These are phyloP conservation scores for Zelopaecilomyces penicillatus DNA, from an alignment of 2,329 filamentous ascomycete genomes.

Conservation along the genomic window DNA sequence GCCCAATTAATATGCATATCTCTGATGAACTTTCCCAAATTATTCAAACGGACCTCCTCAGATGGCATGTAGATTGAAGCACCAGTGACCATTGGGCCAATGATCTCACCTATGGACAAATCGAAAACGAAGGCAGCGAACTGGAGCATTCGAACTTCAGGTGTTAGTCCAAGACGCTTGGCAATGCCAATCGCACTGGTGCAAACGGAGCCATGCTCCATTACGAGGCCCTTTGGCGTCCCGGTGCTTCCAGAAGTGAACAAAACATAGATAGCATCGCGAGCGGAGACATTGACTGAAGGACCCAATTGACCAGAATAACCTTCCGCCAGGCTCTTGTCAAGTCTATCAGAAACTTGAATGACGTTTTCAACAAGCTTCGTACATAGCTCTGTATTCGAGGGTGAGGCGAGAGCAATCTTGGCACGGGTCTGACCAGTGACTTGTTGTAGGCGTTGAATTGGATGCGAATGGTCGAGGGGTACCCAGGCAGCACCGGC, in stretches of 20 bases:
- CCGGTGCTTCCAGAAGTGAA: constrained; percentile 14
- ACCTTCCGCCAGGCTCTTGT: too few species aligned
- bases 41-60: constrained; percentile 4
- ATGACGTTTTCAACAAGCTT: too few species aligned
- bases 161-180: not conserved
- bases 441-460: constrained; percentile 5
- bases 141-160: constrained; percentile 3
- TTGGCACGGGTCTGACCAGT: not conserved
- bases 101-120: too few species aligned
- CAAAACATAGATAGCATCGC: constrained; percentile 5
- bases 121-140: too few species aligned
- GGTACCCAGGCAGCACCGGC: constrained; percentile 10
- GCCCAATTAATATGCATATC: constrained; percentile 1
- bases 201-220: not conserved
- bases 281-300: not conserved
- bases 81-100: constrained; percentile 4
- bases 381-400: too few species aligned
- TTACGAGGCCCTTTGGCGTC: too few species aligned
- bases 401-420: not conserved
- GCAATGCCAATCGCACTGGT: not conserved
- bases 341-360: too few species aligned
- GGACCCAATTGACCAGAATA: not conserved
- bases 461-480: constrained; percentile 7
- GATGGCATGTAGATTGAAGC: constrained; percentile 10
- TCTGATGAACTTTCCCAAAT: constrained; percentile 3